phyloP scores from a whole-genome alignment of 139 green algal species.

The Pycnococcus provasolii region DNA sequence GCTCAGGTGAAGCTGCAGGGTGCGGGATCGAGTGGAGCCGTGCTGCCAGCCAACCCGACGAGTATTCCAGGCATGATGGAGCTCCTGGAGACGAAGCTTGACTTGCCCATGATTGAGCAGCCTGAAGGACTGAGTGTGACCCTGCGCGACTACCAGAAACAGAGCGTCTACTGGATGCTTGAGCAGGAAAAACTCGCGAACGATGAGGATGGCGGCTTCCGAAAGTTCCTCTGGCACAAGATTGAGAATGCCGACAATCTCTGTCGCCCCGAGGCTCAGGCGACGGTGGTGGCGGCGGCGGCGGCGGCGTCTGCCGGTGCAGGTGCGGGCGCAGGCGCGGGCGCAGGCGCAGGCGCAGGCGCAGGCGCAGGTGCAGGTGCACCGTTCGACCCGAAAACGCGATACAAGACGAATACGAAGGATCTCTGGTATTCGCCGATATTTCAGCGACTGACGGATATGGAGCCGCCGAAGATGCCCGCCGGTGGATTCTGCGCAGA shows the following conservation, averaged over 20 bases:
- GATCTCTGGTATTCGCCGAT: background rate
- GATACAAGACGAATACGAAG: background rate
- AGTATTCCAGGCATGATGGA: background rate
- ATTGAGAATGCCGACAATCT: background rate
- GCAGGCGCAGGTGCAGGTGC: no score
- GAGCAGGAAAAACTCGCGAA: constrained; percentile 8
- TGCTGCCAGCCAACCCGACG: background rate
- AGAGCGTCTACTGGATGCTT: constrained; percentile 58
- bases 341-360: no score
- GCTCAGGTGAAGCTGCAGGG: no score
- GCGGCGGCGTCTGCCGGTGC: no score
- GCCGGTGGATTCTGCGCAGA: constrained; percentile 16
- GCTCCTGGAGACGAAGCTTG: background rate
- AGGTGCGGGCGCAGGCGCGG: no score
- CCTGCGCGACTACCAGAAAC: constrained; percentile 54
- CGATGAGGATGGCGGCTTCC: background rate
- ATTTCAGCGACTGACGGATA: background rate
- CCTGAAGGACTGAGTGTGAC: constrained; percentile 41
- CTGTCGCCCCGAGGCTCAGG: no score
- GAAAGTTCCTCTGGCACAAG: background rate
- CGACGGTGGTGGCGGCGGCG: no score
- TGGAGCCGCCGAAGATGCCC: constrained; percentile 21
- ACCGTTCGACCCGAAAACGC: no score
- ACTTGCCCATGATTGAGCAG: constrained; percentile 24
- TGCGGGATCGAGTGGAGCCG: no score